A percentile compares a stretch with the other conserved stretches of the same genome.
Conservation (phyloP, 2,329 filamentous ascomycete species). For the Ophiostoma montium region DNA sequence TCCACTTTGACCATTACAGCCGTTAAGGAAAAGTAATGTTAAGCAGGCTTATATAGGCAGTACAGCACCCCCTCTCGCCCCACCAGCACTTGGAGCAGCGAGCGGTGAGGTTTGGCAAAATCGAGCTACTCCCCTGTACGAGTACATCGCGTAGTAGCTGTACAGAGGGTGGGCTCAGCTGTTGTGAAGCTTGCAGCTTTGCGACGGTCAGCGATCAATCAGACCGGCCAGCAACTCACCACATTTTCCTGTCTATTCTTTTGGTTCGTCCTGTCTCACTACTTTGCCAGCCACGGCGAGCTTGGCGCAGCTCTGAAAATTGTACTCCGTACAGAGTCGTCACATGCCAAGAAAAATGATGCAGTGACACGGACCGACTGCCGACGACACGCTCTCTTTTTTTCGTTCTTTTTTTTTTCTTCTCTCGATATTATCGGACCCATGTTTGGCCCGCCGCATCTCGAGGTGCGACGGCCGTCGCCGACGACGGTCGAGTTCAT, state of each 20-base stretch:
- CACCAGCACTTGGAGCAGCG: background rate
- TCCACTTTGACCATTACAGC: constrained; percentile 15
- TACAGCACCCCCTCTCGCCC: no score
- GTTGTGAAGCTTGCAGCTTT: no score
- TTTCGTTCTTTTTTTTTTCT: background rate
- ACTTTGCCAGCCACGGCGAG: no score
- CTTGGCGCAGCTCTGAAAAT: no score
- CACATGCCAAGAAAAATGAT: constrained; percentile 2
- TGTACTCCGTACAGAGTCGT: no score
- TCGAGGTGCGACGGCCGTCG: constrained; percentile 55
- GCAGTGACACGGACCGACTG: constrained; percentile 1
- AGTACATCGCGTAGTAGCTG: no score
- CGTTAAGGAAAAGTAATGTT: background rate
- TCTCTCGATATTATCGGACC: background rate
- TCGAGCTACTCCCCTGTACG: background rate
- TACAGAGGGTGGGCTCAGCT: no score
- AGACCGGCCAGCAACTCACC: no score
- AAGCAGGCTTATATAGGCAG: constrained; percentile 5
- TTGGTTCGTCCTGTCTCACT: no score
- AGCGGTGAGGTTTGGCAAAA: constrained; percentile 6
- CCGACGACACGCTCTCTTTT: background rate
- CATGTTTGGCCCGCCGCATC: constrained; percentile 50
- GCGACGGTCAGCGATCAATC: no score
- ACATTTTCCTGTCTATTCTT: no score
- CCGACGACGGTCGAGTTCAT: constrained; percentile 87